These are phyloP conservation scores for Xylaria sp. DNA, from an alignment of 2,329 filamentous ascomycete species.

Conservation along the genomic window DNA sequence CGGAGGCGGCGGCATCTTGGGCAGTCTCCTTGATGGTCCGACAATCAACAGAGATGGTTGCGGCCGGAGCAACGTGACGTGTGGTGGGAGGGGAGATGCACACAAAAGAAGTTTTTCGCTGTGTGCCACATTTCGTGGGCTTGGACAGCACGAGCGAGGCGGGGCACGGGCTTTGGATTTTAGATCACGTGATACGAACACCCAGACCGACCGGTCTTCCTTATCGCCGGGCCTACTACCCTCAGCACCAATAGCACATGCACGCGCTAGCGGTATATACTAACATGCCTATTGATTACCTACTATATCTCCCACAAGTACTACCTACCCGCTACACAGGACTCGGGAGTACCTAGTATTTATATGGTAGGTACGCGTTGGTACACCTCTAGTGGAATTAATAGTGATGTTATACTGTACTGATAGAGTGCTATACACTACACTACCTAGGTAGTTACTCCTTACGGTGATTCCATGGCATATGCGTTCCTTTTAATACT, in stretches of 20 bases:
- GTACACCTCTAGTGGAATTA: no score
- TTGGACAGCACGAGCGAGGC: conserved; percentile 47
- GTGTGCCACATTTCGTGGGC: conserved; percentile 51
- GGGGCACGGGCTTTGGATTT: conserved; percentile 43
- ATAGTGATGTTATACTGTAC: no score
- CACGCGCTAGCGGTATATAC: not conserved
- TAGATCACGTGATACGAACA: conserved; percentile 41
- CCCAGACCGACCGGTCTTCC: not conserved
- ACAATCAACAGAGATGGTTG: conserved; percentile 45
- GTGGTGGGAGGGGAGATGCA: conserved; percentile 39
- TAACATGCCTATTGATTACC: not conserved
- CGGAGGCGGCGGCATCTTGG: conserved; percentile 85
- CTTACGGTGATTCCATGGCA: not conserved
- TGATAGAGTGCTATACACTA: no score
- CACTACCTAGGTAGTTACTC: not conserved
- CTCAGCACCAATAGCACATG: not conserved
- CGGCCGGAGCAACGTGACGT: conserved; percentile 40
- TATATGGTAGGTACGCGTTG: no score
- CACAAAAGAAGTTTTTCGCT: conserved; percentile 48
- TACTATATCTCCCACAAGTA: no score
- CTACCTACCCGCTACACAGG: not conserved
- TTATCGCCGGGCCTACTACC: not conserved
- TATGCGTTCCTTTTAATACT: not conserved
- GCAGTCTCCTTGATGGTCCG: conserved; percentile 49
- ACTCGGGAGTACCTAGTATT: no score